A percentile compares a stretch with the other conserved stretches of the same genome.
phyloP scores from a whole-genome alignment of 2,329 filamentous ascomycete genomes.

The Albifimbria verrucaria region DNA sequence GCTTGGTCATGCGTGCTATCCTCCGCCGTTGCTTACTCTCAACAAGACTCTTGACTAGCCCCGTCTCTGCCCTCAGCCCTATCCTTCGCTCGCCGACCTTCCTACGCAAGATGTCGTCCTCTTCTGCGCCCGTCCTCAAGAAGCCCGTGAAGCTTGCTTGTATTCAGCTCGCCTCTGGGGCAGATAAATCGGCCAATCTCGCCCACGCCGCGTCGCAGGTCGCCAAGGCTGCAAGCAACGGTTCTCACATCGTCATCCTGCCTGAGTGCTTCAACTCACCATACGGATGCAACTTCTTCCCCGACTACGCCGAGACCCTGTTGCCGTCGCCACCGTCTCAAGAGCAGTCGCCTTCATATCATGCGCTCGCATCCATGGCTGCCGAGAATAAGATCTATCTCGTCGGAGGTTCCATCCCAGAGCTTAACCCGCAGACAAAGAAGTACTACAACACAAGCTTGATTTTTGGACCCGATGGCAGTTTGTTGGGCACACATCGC shows the following conservation, averaged over 20 bases:
- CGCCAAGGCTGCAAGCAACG: constrained; percentile 69
- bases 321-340: constrained; percentile 67
- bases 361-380: constrained; percentile 78
- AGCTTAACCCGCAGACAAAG: constrained; percentile 54
- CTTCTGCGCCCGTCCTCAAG: constrained; percentile 54
- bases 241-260: constrained; percentile 84
- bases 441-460: constrained; percentile 92
- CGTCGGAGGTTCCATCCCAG: constrained; percentile 89
- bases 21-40: constrained; percentile 6
- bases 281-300: constrained; percentile 88
- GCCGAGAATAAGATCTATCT: constrained; percentile 76
- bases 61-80: constrained; percentile 6
- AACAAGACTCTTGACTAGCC: constrained; percentile 10
- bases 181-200: constrained; percentile 85
- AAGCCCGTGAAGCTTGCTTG: constrained; percentile 76
- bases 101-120: constrained; percentile 32
- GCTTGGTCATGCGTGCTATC: not conserved
- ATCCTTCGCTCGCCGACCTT: constrained; percentile 15
- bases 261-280: constrained; percentile 99
- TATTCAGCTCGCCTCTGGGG: constrained; percentile 75
- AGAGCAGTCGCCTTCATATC: constrained; percentile 76
- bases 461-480: constrained; percentile 73
- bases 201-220: constrained; percentile 77
- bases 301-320: constrained; percentile 88
- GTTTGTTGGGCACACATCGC: constrained; percentile 81